Evolutionary conservation across 2,329 filamentous ascomycete species (phyloP).

Genomic region (Fusarium solani-melongenae): DNA sequence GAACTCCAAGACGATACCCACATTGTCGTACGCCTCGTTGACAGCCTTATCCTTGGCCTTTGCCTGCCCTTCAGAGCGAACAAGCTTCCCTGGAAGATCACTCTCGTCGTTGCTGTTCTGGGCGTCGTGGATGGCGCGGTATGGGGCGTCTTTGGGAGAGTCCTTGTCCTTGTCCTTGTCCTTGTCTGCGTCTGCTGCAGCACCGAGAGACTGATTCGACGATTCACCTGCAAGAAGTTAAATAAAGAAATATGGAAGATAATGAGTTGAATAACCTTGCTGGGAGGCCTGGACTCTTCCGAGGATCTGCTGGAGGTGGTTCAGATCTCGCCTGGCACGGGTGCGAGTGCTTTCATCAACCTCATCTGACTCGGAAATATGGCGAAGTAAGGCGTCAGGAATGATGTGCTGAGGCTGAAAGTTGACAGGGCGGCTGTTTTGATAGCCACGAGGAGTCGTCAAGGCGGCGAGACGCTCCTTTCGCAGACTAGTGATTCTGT

Average conservation of each 20-base stretch:
- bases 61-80: slow-evolving; percentile 56
- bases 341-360: slow-evolving; percentile 53
- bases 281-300: slow-evolving; percentile 33
- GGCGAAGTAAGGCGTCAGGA: slow-evolving; percentile 52
- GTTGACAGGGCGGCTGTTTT: slow-evolving; percentile 5
- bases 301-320: slow-evolving; percentile 51
- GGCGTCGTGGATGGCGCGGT: slow-evolving; percentile 59
- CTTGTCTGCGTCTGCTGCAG: slow-evolving; percentile 15
- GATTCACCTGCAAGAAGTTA: background rate
- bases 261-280: slow-evolving; percentile 40
- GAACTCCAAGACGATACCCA: slow-evolving; percentile 61
- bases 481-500: slow-evolving; percentile 46
- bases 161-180: slow-evolving; percentile 25
- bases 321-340: slow-evolving; percentile 52
- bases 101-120: slow-evolving; percentile 50
- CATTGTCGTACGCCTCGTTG: slow-evolving; percentile 63
- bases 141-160: slow-evolving; percentile 43
- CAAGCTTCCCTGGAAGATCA: slow-evolving; percentile 55
- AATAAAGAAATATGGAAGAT: background rate
- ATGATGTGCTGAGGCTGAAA: slow-evolving; percentile 47
- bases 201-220: slow-evolving; percentile 29
- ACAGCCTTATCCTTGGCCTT: slow-evolving; percentile 54
- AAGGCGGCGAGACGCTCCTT: slow-evolving; percentile 51
- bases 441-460: slow-evolving; percentile 46
- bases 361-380: slow-evolving; percentile 51